Conservation (phyloP, 352 stramenopile species). For the Phytopythium boreale region DNA sequence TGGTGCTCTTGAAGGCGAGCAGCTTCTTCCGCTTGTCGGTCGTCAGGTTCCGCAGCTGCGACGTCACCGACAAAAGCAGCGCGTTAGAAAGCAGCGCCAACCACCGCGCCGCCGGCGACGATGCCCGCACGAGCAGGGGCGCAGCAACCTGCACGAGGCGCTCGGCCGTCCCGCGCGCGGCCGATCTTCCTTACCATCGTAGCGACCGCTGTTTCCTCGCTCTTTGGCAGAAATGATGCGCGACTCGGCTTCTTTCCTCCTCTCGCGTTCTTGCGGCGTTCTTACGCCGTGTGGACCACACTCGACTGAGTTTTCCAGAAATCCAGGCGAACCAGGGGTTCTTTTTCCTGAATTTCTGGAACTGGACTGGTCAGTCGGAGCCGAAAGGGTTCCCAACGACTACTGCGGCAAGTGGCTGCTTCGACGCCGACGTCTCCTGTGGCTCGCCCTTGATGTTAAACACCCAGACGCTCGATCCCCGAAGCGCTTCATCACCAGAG, state of each 20-base stretch:
- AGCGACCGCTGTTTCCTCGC: not conserved
- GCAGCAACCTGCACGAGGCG: no score
- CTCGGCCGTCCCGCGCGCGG: no score
- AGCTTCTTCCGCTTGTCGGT: constrained; percentile 74
- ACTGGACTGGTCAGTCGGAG: no score
- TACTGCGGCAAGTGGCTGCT: no score
- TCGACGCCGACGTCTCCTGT: no score
- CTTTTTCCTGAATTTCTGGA: not conserved
- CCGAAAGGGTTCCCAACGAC: no score
- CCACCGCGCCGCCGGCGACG: not conserved
- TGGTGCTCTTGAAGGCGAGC: constrained; percentile 69
- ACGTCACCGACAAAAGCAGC: not conserved
- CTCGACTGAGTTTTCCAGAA: not conserved
- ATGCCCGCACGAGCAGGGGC: not conserved
- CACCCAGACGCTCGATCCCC: no score
- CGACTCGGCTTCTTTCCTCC: not conserved
- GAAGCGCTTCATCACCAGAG: no score
- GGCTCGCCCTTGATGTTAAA: no score
- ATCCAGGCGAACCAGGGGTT: not conserved
- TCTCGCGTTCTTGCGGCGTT: not conserved
- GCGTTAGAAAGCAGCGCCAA: not conserved
- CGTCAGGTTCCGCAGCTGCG: constrained; percentile 39
- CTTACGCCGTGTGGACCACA: not conserved
- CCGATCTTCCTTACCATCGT: no score
- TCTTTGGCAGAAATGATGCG: not conserved